A percentile compares a stretch with the other conserved stretches of the same genome.
These are phyloP conservation scores for Achaetomium macrosporum DNA, from an alignment of 2,329 filamentous ascomycete genomes.

Conservation along the genomic window DNA sequence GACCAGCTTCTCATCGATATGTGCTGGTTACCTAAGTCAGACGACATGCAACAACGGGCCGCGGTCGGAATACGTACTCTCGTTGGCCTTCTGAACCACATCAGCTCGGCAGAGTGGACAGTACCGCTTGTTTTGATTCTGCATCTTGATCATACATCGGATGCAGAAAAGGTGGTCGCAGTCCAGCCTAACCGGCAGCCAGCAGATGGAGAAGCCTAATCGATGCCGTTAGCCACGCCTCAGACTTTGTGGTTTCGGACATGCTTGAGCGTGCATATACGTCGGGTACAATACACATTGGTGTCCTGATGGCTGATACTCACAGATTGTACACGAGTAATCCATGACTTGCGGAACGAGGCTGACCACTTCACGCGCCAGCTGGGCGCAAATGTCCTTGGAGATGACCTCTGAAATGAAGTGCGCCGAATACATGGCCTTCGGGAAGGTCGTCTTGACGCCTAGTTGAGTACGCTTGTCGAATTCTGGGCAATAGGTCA, in stretches of 20 bases:
- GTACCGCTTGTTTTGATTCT: slow-evolving; percentile 58
- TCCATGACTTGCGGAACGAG: slow-evolving; percentile 79
- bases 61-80: slow-evolving; percentile 39
- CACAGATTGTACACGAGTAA: slow-evolving; percentile 41
- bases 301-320: neutral
- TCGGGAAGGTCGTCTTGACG: slow-evolving; percentile 57
- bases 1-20: slow-evolving; percentile 63
- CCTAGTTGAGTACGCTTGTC: slow-evolving; percentile 77
- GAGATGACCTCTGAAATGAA: slow-evolving; percentile 64
- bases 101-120: slow-evolving; percentile 73
- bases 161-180: slow-evolving; percentile 81
- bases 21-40: slow-evolving; percentile 41
- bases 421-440: slow-evolving; percentile 51
- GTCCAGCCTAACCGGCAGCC: slow-evolving; percentile 69
- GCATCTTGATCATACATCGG: slow-evolving; percentile 73
- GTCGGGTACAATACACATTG: neutral
- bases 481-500: slow-evolving; percentile 53
- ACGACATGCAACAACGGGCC: neutral
- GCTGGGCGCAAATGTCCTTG: slow-evolving; percentile 67
- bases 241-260: neutral
- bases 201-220: slow-evolving; percentile 63
- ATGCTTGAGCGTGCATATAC: neutral
- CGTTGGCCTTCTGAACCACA: slow-evolving; percentile 64
- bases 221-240: neutral
- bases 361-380: slow-evolving; percentile 65